Conservation (phyloP, 2,329 filamentous ascomycete genomes). For the Aspergillus japonicus region DNA sequence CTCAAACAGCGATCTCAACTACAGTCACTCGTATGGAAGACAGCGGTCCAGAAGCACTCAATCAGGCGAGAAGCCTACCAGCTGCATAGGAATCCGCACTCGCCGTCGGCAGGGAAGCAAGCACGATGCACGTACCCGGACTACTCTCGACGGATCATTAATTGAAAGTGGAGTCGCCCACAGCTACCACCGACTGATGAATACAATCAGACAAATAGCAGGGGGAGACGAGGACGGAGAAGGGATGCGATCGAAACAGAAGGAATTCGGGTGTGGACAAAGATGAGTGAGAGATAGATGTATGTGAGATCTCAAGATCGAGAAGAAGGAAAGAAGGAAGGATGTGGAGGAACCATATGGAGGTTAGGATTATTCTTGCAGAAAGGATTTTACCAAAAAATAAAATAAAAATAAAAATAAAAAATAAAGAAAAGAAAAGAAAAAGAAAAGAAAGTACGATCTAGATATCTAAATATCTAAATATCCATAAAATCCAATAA, state of each 20-base stretch:
- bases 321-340: neutral
- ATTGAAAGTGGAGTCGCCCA: conserved; percentile 15
- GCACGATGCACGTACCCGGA: conserved; percentile 20
- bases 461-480: too few species aligned
- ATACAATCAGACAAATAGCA: conserved; percentile 8
- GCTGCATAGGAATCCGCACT: conserved; percentile 18
- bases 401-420: neutral
- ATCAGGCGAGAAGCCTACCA: conserved; percentile 12
- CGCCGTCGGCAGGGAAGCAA: conserved; percentile 13
- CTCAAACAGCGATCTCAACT: conserved; percentile 12
- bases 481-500: neutral
- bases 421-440: neutral
- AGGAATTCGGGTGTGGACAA: too few species aligned
- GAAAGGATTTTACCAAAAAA: too few species aligned
- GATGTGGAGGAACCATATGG: neutral
- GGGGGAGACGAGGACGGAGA: conserved; percentile 1
- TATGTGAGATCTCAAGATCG: neutral
- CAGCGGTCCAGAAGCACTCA: conserved; percentile 14
- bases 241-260: neutral
- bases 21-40: conserved; percentile 3
- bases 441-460: neutral
- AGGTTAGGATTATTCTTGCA: neutral
- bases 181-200: conserved; percentile 7
- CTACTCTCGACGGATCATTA: conserved; percentile 18
- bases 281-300: too few species aligned